Evolutionary conservation across 2,329 filamentous ascomycete species (phyloP).

Genomic region (Exophiala oligosperma): DNA sequence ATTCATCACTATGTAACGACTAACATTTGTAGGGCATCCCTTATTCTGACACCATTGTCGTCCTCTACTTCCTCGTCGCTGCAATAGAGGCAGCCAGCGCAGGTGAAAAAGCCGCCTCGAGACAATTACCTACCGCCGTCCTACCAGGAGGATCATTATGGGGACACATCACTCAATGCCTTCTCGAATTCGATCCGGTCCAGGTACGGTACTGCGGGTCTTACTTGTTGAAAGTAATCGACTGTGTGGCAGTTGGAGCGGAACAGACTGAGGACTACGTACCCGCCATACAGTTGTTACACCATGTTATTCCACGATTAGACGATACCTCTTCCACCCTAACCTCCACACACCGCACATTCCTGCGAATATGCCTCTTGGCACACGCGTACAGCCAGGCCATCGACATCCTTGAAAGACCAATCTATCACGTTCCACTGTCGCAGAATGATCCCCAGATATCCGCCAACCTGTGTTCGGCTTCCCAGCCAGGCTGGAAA

Average conservation of each 20-base stretch:
- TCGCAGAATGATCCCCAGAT: slow-evolving; percentile 26
- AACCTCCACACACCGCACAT: slow-evolving; percentile 44
- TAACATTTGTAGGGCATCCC: no score
- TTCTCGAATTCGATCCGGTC: slow-evolving; percentile 53
- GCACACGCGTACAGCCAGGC: slow-evolving; percentile 41
- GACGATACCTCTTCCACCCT: slow-evolving; percentile 44
- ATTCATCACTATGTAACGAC: no score
- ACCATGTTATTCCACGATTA: slow-evolving; percentile 45
- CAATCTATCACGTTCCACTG: slow-evolving; percentile 44
- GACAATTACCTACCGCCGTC: slow-evolving; percentile 38
- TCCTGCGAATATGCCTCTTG: slow-evolving; percentile 45
- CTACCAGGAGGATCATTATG: slow-evolving; percentile 51
- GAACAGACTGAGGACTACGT: slow-evolving; percentile 38
- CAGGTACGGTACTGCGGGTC: slow-evolving; percentile 46
- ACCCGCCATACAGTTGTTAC: slow-evolving; percentile 41
- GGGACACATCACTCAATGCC: slow-evolving; percentile 50
- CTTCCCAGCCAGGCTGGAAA: slow-evolving; percentile 31
- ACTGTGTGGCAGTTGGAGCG: slow-evolving; percentile 36
- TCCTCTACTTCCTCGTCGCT: slow-evolving; percentile 55
- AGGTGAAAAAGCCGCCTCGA: slow-evolving; percentile 35
- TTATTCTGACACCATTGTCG: slow-evolving; percentile 56
- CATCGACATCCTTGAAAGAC: slow-evolving; percentile 41
- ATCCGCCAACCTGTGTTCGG: slow-evolving; percentile 33
- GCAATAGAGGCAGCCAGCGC: slow-evolving; percentile 42
- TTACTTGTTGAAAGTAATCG: slow-evolving; percentile 41